Evolutionary conservation across 805 yeast genomes (phyloP), one percentile per base, ranked within the genome.

Genomic region (Wickerhamomyces silvicola): DNA sequence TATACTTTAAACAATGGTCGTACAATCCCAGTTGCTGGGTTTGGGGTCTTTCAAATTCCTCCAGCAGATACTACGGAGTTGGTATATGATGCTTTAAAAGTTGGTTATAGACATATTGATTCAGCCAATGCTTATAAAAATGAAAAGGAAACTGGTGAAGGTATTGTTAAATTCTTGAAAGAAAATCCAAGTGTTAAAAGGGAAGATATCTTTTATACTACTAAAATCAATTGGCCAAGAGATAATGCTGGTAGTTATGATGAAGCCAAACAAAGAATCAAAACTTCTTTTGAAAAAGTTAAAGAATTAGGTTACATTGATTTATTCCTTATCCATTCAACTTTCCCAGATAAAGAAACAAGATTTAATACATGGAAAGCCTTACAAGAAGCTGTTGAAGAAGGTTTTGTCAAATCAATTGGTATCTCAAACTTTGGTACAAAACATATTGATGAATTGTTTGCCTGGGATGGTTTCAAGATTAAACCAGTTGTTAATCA

Each of bases 371-470:
- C 86, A 1, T 81, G 79, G 72, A 64, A 58, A 46, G 87, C 86
- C 2, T 67, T 81, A 70, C 86, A 81, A 54, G 88, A 81, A 44
- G 75, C 73, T 17, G 77, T 74, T 12, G 71, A 66, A 22, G 61
- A 57, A 10, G 78, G 83, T 8, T 51, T 62, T 28, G 73, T 80
- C 32, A 68, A 65, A 45, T 66, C 81, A 13, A 73, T 82, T 34
- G 94, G 92, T 24, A 86, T 82, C n/a, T 81, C 90, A 10, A 81
- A 81, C 57, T 81, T 67, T 46, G 83, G 84, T 28, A 48, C 54
- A 12, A 57, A 55, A 5, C 83, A 76, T 49, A 53, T 81, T n/a
- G 68, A 75, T 36, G 79, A 79, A 50, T 56, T 81, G 25, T 59
- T 79, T 27, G 43, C 53, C 4, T 74, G 82, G 80, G 66, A 66